Percentiles rank a stretch among this genome's conserved stretches.
phyloP scores from a whole-genome alignment of 495 filamentous ascomycete species.

The Pyronema omphalodes region DNA sequence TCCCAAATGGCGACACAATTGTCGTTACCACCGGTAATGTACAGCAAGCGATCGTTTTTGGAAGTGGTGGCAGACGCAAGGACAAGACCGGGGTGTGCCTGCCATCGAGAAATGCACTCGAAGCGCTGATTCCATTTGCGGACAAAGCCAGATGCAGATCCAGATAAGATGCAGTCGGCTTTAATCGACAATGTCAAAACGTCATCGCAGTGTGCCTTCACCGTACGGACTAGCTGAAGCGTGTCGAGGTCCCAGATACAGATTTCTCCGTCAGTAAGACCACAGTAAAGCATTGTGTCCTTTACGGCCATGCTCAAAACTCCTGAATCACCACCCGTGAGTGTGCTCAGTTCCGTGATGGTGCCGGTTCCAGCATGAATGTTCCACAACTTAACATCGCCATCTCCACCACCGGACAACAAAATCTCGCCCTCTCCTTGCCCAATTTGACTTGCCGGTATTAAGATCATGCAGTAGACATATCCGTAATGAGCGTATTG shows the following conservation, averaged over 20 bases:
- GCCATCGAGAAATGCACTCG: slow-evolving; percentile 63
- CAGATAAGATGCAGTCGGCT: slow-evolving; percentile 67
- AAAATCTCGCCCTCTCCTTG: slow-evolving; percentile 46
- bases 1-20: slow-evolving; percentile 79
- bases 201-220: slow-evolving; percentile 64
- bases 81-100: slow-evolving; percentile 69
- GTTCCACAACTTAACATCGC: slow-evolving; percentile 78
- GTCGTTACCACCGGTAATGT: slow-evolving; percentile 90
- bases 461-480: slow-evolving; percentile 82
- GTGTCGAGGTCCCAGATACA: slow-evolving; percentile 97
- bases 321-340: slow-evolving; percentile 61
- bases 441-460: slow-evolving; percentile 29
- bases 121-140: slow-evolving; percentile 82
- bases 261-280: slow-evolving; percentile 71
- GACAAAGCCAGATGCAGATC: slow-evolving; percentile 57
- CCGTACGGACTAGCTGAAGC: slow-evolving; percentile 65
- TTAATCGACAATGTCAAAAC: slow-evolving; percentile 71
- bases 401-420: slow-evolving; percentile 83
- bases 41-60: slow-evolving; percentile 49
- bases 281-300: slow-evolving; percentile 76
- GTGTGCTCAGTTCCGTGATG: slow-evolving; percentile 39
- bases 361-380: slow-evolving; percentile 29
- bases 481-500: slow-evolving; percentile 92
- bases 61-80: slow-evolving; percentile 64
- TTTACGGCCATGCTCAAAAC: slow-evolving; percentile 71